A percentile compares a stretch with the other conserved stretches of the same genome.
These are phyloP conservation scores for Exserohilum rostratum DNA, from an alignment of 2,329 filamentous ascomycete species.

Conservation along the genomic window DNA sequence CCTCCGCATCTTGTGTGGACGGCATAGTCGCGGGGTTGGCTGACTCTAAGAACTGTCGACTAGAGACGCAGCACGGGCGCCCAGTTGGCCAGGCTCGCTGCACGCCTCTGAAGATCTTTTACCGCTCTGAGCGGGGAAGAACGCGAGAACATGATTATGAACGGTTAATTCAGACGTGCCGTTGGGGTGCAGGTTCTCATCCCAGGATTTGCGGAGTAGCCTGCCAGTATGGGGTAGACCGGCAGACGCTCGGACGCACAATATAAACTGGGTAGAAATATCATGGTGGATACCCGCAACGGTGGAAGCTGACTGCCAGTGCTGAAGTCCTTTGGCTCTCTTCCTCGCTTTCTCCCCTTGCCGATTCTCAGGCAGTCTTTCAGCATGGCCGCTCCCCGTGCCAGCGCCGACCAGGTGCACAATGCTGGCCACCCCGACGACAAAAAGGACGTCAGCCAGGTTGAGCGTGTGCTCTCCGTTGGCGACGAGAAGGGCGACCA, in stretches of 20 bases:
- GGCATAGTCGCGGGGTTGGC: slow-evolving; percentile 14
- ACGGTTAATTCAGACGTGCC: slow-evolving; percentile 14
- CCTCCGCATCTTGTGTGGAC: slow-evolving; percentile 28
- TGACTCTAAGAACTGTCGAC: slow-evolving; percentile 18
- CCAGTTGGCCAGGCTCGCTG: slow-evolving; percentile 6
- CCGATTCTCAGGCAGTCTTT: slow-evolving; percentile 16
- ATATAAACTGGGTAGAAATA: slow-evolving; percentile 34
- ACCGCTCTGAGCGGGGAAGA: slow-evolving; percentile 14
- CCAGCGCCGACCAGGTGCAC: slow-evolving; percentile 24
- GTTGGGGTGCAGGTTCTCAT: slow-evolving; percentile 19
- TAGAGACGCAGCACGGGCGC: slow-evolving; percentile 17
- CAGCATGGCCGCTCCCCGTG: slow-evolving; percentile 28
- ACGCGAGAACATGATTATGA: slow-evolving; percentile 6
- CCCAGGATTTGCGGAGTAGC: slow-evolving; percentile 29
- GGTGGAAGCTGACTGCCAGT: slow-evolving; percentile 23
- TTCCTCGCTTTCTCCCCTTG: slow-evolving; percentile 17
- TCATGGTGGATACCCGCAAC: slow-evolving; percentile 18
- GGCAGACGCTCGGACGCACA: slow-evolving; percentile 27
- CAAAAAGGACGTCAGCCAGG: slow-evolving; percentile 49
- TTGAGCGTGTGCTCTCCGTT: slow-evolving; percentile 58
- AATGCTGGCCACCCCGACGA: slow-evolving; percentile 19
- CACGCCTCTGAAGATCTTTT: slow-evolving; percentile 11
- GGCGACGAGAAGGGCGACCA: slow-evolving; percentile 58
- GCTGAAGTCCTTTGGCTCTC: slow-evolving; percentile 17
- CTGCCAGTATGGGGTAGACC: slow-evolving; percentile 29